Evolutionary conservation across 495 filamentous ascomycete species (phyloP).

Genomic region (Ascobolus immersus): DNA sequence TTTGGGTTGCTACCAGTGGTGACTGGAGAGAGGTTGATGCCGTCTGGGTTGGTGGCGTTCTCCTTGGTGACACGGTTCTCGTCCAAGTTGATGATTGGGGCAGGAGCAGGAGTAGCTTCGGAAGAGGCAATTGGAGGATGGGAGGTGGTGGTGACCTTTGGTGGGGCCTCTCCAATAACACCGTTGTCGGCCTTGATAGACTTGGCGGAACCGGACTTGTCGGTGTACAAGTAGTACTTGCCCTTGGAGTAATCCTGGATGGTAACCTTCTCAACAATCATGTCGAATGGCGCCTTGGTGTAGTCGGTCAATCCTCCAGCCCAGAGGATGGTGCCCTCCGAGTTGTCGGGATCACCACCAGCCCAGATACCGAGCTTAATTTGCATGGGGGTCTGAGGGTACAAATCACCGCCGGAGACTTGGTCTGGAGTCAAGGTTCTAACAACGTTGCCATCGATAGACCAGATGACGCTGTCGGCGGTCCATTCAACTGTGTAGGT

Average conservation of each 20-base stretch:
- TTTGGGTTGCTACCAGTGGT: no score
- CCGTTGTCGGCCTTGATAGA: conserved; percentile 9
- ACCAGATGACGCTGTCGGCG: conserved; percentile 49
- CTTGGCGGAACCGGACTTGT: conserved; percentile 27
- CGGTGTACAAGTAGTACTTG: conserved; percentile 41
- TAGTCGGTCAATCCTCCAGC: conserved; percentile 58
- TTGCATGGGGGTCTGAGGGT: conserved; percentile 77
- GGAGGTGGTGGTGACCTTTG: no score
- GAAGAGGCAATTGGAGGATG: no score
- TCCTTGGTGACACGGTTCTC: no score
- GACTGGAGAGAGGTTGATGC: no score
- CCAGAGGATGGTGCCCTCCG: conserved; percentile 59
- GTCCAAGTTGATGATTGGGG: no score
- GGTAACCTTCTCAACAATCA: conserved; percentile 42
- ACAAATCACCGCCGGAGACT: conserved; percentile 40
- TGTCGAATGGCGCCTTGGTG: conserved; percentile 40
- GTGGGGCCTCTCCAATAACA: no score
- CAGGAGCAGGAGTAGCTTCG: no score
- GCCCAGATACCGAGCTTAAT: conserved; percentile 71
- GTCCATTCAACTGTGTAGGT: conserved; percentile 89
- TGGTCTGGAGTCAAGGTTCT: conserved; percentile 36
- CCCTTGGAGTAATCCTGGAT: conserved; percentile 45
- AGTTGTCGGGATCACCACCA: conserved; percentile 51
- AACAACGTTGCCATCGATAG: conserved; percentile 42
- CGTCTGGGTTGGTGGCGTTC: no score